Base-by-base conservation (phyloP, 116 monocot species). In the Cymodocea nodosa region DNA sequence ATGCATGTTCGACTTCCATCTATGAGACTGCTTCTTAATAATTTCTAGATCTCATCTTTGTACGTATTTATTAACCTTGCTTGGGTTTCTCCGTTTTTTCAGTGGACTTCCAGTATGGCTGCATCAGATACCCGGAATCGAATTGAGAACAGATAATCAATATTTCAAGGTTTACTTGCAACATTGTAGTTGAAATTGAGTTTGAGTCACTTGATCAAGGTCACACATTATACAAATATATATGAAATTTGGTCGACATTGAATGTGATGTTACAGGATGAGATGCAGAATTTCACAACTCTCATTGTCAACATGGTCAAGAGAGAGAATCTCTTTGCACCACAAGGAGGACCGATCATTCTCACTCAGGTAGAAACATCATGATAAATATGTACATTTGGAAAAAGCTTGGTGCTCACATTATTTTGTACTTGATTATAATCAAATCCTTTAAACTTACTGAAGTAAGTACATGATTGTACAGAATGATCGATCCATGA, bases 341-440 rank as follows among this genome's bases (percentile, higher is more conserved):
- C 69, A 20, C 79, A 80, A 50, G 79, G 75, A 23, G 79, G 79
- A 14, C 79, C 79, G 5, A 71, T 80, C 35, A 75, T 80, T 56
- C 65, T 75, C 6, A 51, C 79, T 13, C 79, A 80, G 79, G 79
- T 70, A 8, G 4, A 22, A 40, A 16, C 0, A 63, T 11, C 22
- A 9, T 22, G 59, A 59, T 59, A 10, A 24, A 15, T 25, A 34
- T 59, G 34, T 59, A 10, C 44, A 44, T 44, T 44, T 44, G 7
- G 12, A 44, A 44, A 4, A 44, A 44, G 9, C 44, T 44, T 44
- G 12, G 12, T 44, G 15, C 25, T 60, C 53, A 54, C 6, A 22
- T 58, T 30, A 10, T 23, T 23, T 23, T 22, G 30, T 30, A 30
- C 2, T 30, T 1, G 3, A 30, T 3, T 30, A 30, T 30, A 30